Base-by-base conservation (phyloP, 1,139 yeast genomes). In the Scheffersomyces illinoinensis region DNA sequence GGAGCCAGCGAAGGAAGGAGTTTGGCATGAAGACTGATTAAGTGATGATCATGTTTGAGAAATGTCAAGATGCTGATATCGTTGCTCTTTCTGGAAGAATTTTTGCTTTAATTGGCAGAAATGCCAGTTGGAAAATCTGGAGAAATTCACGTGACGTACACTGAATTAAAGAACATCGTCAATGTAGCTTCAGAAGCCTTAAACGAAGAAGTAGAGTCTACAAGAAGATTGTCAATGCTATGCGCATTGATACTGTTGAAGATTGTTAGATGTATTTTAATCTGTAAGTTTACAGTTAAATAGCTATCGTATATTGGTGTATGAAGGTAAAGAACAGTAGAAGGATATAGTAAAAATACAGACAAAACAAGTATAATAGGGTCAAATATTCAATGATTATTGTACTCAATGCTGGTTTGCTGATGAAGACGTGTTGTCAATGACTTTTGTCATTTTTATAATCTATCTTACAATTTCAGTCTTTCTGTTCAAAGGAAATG, bases 401-500 rank as follows among this genome's bases (percentile, higher is more conserved):
- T 23, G 12, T 8, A 19, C 7, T 20, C 33, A 21, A 21, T 20
- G 39, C 53, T 10, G 43, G 17, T 33, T 33, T 33, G 43, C 43
- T 4, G 33, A 33, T 33, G 8, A 26, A 6, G 33, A 26, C 33
- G 12, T 26, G 5, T 10, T 33, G 43, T 24, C 10, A 24, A 33
- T 33, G 43, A 33, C 12, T 33, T 33, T 59, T 56, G 58, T 57
- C 43, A 17, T 46, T 47, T 43, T 50, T 23, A 47, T 50, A 21
- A 17, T 48, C 18, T 17, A 23, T 46, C 17, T 21, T 49, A 47
- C 26, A 52, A 48, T 54, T 46, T 48, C 19, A 24, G 46, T 24
- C 54, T 50, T 43, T 53, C 54, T 39, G 24, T 53, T 50, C 56
- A 6, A 24, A 24, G 53, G 54, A 58, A 59, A 49, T 47, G 53